Evolutionary conservation across 2,329 filamentous ascomycete genomes (phyloP).

Genomic region (Epicoccum nigrum): DNA sequence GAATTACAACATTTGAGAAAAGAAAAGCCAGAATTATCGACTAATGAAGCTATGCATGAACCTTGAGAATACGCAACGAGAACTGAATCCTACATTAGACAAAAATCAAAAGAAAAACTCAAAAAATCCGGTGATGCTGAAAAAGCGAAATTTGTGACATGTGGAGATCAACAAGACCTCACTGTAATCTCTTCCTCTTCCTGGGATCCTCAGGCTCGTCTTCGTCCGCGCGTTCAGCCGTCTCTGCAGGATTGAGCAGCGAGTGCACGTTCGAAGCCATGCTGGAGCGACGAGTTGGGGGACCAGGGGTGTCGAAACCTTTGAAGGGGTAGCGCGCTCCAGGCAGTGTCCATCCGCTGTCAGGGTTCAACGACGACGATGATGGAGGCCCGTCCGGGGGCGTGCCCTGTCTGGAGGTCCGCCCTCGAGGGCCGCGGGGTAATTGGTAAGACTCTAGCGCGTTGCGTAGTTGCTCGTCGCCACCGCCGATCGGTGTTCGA

Average conservation of each 20-base stretch:
- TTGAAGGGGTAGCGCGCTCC: constrained; percentile 57
- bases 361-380: constrained; percentile 56
- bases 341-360: constrained; percentile 63
- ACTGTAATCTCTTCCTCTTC: constrained; percentile 61
- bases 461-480: constrained; percentile 75
- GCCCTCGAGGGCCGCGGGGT: constrained; percentile 57
- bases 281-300: constrained; percentile 70
- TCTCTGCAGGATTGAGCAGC: constrained; percentile 71
- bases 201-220: constrained; percentile 66
- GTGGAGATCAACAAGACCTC: background rate
- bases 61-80: too few relatives aligned
- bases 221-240: constrained; percentile 68
- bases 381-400: constrained; percentile 61
- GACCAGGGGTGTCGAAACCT: constrained; percentile 59
- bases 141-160: too few relatives aligned
- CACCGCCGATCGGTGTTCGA: constrained; percentile 50
- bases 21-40: too few relatives aligned
- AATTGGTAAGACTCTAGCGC: constrained; percentile 73
- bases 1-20: too few relatives aligned
- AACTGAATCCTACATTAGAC: too few relatives aligned
- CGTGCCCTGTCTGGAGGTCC: constrained; percentile 59
- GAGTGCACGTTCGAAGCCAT: constrained; percentile 75
- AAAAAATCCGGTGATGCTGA: too few relatives aligned
- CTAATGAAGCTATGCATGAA: too few relatives aligned
- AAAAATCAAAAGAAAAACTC: too few relatives aligned